Evolutionary conservation across 345 rosid species (phyloP), one percentile per base, ranked within the genome.

Genomic region (Ceriops zippeliana): DNA sequence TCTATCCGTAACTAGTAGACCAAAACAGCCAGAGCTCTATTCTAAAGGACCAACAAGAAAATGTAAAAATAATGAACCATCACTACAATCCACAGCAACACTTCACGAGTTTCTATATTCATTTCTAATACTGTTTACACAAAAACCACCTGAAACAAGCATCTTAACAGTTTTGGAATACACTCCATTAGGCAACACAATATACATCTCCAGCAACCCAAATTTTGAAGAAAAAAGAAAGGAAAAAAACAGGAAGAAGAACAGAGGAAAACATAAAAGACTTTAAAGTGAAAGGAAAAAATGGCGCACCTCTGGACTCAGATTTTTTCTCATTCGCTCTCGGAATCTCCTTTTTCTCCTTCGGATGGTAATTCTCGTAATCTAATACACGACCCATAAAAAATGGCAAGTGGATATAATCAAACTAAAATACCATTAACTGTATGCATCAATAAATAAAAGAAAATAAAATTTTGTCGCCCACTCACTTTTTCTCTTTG

Each of bases 341-440:
- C 3, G 86, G 83, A 64, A 65, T 76, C 26, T 73, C 80, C 79
- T 76, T 78, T 75, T 74, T 82, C 26, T 72, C 57, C 68, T 80
- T 84, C 3, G 88, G 86, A n/a, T 17, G 58, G 56, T 73, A 84
- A 58, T 82, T 82, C 69, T 76, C 80, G 72, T 64, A 76, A 7
- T 74, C 88, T 84, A 64, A 64, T 65, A 72, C 42, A 7, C 56
- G 68, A 24, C 61, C 49, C 46, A 62, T 60, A 6, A 63, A 62
- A 28, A 59, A 17, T 3, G 21, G 13, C 35, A 63, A 8, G 22
- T 30, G 38, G 60, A 67, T 20, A 13, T 8, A 35, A 28, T 10
- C 51, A 35, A 58, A 76, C 4, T 27, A 27, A 22, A 54, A 21
- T 16, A 4, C 22, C 27, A 47, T 30, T 52, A 15, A 56, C 27